phyloP scores from a whole-genome alignment of 352 stramenopile species.

The Pythium scleroteichum region DNA sequence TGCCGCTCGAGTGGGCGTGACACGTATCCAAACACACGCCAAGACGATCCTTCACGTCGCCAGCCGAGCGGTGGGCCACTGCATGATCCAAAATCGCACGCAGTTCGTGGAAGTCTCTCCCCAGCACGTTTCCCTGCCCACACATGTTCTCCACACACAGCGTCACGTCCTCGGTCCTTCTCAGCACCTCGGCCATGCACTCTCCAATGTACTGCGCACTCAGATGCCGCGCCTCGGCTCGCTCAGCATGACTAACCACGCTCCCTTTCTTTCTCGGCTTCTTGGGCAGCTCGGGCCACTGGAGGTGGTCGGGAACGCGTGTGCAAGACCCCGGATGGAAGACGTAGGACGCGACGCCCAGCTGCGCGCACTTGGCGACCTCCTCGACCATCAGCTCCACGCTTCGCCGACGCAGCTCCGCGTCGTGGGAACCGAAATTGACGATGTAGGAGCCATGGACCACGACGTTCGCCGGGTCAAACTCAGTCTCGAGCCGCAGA shows the following conservation, averaged over 20 bases:
- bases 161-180: conserved; percentile 28
- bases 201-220: conserved; percentile 37
- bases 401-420: conserved; percentile 34
- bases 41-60: conserved; percentile 13
- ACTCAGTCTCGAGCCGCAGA: conserved; percentile 17
- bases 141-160: conserved; percentile 51
- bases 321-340: conserved; percentile 49
- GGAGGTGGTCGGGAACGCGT: conserved; percentile 11
- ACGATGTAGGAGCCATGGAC: conserved; percentile 51
- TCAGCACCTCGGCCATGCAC: conserved; percentile 34
- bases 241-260: conserved; percentile 4
- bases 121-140: conserved; percentile 42
- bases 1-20: conserved; percentile 42
- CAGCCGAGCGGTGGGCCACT: background rate
- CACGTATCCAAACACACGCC: conserved; percentile 53
- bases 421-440: conserved; percentile 45
- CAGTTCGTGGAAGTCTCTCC: conserved; percentile 38
- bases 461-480: conserved; percentile 27
- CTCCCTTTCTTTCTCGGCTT: conserved; percentile 9
- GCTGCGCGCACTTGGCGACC: conserved; percentile 37
- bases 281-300: conserved; percentile 16
- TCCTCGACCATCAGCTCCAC: conserved; percentile 45
- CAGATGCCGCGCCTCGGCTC: conserved; percentile 15
- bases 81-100: conserved; percentile 34
- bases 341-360: conserved; percentile 42